Conservation (phyloP, 148 eudicot genomes). For the Nepenthes mirabilis region DNA sequence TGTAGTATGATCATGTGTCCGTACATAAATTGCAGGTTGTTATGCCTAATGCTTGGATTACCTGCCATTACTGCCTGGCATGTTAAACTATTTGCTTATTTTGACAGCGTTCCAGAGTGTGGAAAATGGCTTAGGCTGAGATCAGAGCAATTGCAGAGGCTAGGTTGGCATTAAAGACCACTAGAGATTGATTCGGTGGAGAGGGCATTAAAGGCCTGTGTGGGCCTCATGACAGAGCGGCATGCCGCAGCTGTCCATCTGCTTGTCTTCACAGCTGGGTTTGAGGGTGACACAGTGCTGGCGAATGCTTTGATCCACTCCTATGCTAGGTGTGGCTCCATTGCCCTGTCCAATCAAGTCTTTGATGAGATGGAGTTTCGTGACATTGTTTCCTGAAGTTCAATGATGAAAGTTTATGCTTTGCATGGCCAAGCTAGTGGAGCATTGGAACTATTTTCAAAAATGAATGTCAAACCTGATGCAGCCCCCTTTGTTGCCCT, state of each 20-base stretch:
- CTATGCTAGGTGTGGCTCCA: constrained; percentile 38
- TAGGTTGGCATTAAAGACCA: too few species aligned
- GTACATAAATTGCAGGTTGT: too few species aligned
- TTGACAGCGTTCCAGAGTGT: too few species aligned
- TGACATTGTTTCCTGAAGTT: constrained; percentile 41
- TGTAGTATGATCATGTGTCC: too few species aligned
- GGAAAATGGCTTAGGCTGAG: too few species aligned
- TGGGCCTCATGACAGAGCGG: constrained; percentile 10
- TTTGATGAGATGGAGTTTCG: constrained; percentile 21
- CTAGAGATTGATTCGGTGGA: too few species aligned
- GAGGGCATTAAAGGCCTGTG: constrained; percentile 33
- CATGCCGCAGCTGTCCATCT: constrained; percentile 25
- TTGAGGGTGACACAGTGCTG: constrained; percentile 18
- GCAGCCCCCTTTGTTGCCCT: constrained; percentile 37
- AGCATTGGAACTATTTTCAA: constrained; percentile 18
- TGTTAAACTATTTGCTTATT: too few species aligned
- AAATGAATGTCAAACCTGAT: constrained; percentile 33
- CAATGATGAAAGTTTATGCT: constrained; percentile 41
- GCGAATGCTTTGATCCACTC: constrained; percentile 41
- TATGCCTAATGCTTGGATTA: too few species aligned
- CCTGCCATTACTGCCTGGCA: too few species aligned
- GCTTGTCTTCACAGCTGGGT: constrained; percentile 23
- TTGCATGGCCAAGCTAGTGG: constrained; percentile 34
- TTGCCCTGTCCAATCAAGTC: constrained; percentile 20
- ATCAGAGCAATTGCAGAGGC: too few species aligned